These are phyloP conservation scores for Xylariaceae sp. DNA, from an alignment of 2,329 filamentous ascomycete species.

Conservation along the genomic window DNA sequence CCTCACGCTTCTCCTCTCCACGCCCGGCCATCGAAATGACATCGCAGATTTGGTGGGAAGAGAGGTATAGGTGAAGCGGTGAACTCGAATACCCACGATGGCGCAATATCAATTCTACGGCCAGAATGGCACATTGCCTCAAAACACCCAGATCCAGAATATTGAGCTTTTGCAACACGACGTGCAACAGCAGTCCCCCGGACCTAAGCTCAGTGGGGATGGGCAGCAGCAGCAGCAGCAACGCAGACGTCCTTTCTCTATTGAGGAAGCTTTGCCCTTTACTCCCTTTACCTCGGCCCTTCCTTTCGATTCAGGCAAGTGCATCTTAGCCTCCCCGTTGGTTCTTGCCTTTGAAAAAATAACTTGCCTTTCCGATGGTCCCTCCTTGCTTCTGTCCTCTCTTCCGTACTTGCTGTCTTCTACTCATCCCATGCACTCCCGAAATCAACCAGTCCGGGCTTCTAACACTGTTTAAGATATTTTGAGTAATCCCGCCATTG, in stretches of 20 bases:
- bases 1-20: slow-evolving; percentile 1
- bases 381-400: too few species aligned
- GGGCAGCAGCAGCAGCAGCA: slow-evolving; percentile 10
- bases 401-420: too few species aligned
- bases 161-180: slow-evolving; percentile 5
- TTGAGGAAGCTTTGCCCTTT: slow-evolving; percentile 75
- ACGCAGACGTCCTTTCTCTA: slow-evolving; percentile 46
- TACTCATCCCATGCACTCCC: background rate
- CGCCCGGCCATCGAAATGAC: slow-evolving; percentile 14
- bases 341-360: slow-evolving; percentile 11
- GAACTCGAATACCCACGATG: slow-evolving; percentile 20
- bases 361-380: too few species aligned
- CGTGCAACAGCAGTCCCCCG: background rate
- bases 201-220: slow-evolving; percentile 1
- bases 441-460: background rate
- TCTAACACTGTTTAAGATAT: slow-evolving; percentile 45
- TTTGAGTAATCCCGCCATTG: slow-evolving; percentile 59
- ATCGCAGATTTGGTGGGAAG: slow-evolving; percentile 8
- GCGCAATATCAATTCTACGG: slow-evolving; percentile 21
- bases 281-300: slow-evolving; percentile 76
- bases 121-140: slow-evolving; percentile 26
- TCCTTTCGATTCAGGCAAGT: slow-evolving; percentile 68
- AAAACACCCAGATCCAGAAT: slow-evolving; percentile 13
- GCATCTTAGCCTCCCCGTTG: too few species aligned
- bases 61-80: slow-evolving; percentile 16